phyloP scores from a whole-genome alignment of 345 rosid genomes.

The Hirschfeldia incana region DNA sequence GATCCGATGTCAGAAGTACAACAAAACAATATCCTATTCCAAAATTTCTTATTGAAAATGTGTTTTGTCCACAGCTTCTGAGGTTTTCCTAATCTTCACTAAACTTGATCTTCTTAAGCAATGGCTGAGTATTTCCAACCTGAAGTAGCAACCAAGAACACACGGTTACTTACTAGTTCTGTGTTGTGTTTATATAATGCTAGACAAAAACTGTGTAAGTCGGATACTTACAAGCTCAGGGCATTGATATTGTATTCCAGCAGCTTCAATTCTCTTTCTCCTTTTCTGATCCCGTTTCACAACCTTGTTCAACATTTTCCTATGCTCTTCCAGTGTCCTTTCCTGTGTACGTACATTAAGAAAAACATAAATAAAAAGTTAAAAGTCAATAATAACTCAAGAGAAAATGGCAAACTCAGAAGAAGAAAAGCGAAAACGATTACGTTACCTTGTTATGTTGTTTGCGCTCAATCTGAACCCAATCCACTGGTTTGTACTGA shows the following conservation, averaged over 20 bases:
- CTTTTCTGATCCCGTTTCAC: constrained; percentile 64
- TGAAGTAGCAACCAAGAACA: constrained; percentile 32
- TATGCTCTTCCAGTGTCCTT: constrained; percentile 83
- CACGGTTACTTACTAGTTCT: not conserved
- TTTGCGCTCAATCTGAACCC: constrained; percentile 62
- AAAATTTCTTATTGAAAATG: not conserved
- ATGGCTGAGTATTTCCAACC: constrained; percentile 60
- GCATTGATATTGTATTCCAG: constrained; percentile 83
- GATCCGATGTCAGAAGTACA: no score
- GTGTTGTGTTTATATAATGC: not conserved
- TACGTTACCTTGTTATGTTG: constrained; percentile 60
- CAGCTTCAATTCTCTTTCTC: constrained; percentile 68
- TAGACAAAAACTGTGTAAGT: not conserved
- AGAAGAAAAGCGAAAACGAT: not conserved
- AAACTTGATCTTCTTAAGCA: constrained; percentile 81
- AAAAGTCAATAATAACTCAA: no score
- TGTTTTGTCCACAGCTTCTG: not conserved
- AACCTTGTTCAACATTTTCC: constrained; percentile 65
- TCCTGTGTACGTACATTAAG: constrained; percentile 47
- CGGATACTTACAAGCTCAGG: constrained; percentile 79
- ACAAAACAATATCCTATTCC: not conserved
- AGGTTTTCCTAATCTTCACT: constrained; percentile 37
- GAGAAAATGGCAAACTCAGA: no score
- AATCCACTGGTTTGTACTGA: constrained; percentile 58
- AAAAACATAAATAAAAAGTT: not conserved